Conservation (phyloP, 2,329 filamentous ascomycete genomes). For the Geosmithia flava region DNA sequence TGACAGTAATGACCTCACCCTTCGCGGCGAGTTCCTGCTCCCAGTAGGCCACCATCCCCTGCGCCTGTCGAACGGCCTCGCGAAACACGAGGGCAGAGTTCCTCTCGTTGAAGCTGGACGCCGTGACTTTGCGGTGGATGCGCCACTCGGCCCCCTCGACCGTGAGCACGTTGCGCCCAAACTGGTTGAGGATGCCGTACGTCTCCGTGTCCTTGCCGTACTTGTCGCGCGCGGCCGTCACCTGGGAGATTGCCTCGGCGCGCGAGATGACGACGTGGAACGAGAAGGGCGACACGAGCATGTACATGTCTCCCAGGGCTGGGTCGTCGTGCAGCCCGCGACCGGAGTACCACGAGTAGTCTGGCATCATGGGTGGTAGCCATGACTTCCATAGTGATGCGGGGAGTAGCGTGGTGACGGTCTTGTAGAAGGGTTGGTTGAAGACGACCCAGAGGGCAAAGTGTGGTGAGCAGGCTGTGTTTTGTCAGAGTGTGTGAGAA, state of each 20-base stretch:
- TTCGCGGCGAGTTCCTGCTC: slow-evolving; percentile 7
- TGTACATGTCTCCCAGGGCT: slow-evolving; percentile 48
- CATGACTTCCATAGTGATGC: slow-evolving; percentile 41
- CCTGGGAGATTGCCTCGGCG: slow-evolving; percentile 52
- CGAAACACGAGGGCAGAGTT: slow-evolving; percentile 57
- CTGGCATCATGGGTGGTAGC: slow-evolving; percentile 35
- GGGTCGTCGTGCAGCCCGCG: slow-evolving; percentile 29
- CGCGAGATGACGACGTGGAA: slow-evolving; percentile 46
- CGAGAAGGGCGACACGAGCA: slow-evolving; percentile 46
- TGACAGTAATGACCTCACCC: neutral
- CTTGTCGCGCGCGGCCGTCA: slow-evolving; percentile 52
- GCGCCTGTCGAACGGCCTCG: slow-evolving; percentile 49
- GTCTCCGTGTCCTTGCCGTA: slow-evolving; percentile 40
- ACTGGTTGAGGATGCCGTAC: slow-evolving; percentile 28
- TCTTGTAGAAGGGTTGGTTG: slow-evolving; percentile 34
- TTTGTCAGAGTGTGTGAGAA: neutral
- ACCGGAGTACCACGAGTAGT: slow-evolving; percentile 45
- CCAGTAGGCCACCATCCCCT: slow-evolving; percentile 49
- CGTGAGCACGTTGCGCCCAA: slow-evolving; percentile 59
- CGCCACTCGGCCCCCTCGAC: slow-evolving; percentile 61
- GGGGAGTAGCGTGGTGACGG: slow-evolving; percentile 42
- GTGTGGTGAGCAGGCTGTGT: slow-evolving; percentile 33
- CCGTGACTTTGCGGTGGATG: slow-evolving; percentile 59
- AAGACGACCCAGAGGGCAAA: slow-evolving; percentile 44
- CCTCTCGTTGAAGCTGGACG: slow-evolving; percentile 63